Evolutionary conservation across 768 basidiomycete species (phyloP), one percentile per base, ranked within the genome.

Genomic region (Lentinula raphanica): DNA sequence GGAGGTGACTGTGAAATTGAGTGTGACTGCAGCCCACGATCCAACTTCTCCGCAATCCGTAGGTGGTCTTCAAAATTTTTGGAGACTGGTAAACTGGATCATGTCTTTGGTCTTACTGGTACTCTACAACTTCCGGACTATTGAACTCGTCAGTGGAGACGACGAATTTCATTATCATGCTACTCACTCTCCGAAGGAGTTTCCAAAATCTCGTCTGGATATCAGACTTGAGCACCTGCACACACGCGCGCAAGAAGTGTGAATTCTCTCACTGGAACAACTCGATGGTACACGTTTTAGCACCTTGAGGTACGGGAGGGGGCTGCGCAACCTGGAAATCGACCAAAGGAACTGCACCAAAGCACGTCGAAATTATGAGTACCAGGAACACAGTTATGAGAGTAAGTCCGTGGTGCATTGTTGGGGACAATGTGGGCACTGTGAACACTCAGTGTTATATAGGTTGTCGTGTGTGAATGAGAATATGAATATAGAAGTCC

Each of bases 1-100:
- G 58, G 84, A 85, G 2, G 87, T 87, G 21, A 87, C 87, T 0
- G 90, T 90, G 63, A 90, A 85, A 66, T 90, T 90, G 38, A 91
- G 73, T 7, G 83, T 87, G 31, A 92, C 76, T 0, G 82, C 88
- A 7, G 86, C 81, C 90, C 90, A 92, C 3, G 85, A 81, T 3
- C 90, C 88, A 21, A 79, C 73, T 2, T 75, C 67, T 19, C 90
- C 89, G 68, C 90, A 92, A 63, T 85, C 80, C 12, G 81, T 81
- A 0, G 88, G 88, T 23, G 90, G 90, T 19, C 88, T 90, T 58
- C 53, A 35, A 8, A 44, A 40, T 15, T 21, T 50, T 25, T n/a
- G 6, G 35, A 19, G 19, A 53, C n/a, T 15, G 15, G 50, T 5
- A 15, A 17, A 19, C 13, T 8, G 6, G 15, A 38, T 5, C 3